Base-by-base conservation (phyloP, 441 rosid species). In the Adansonia rubrostipa region DNA sequence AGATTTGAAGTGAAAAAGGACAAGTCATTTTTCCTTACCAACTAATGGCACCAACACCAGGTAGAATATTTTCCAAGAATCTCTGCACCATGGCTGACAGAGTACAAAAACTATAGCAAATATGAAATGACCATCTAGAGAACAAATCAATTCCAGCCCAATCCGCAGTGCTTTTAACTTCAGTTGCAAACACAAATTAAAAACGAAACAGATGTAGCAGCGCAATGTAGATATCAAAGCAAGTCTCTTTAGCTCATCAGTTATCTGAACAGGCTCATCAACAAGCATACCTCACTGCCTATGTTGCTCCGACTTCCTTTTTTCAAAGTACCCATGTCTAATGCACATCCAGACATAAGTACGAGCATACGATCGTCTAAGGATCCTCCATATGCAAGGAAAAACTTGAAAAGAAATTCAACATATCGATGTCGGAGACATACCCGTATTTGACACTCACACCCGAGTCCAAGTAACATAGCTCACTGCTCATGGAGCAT, bases 61-160 rank as follows among this genome's bases (percentile, higher is more conserved):
- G 93, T 78, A 84, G 90, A 86, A 83, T 82, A 87, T 79, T 83
- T 92, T 90, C 88, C 97, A 87, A 90, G 91, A 88, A 84, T 80
- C 91, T 86, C 91, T 79, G 92, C 89, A 87, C 84, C 88, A 87
- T 84, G 82, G 97, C 82, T 85, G 95, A 85, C 86, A 89, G 87
- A 82, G 89, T 84, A 91, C 79, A 88, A 86, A 76, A 79, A 86
- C 85, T 86, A 92, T 82, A 85, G 86, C 86, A 89, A 79, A 86
- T 72, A 90, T 81, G 85, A 77, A 80, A 89, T 78, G 86, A 48
- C 79, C 90, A 92, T 81, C 84, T 88, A 89, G 82, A 86, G 84
- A 83, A 87, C 80, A 87, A 83, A 87, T 87, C 89, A 79, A 84
- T 88, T 84, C 90, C 85, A 82, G 82, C 85, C 86, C 87, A 86